A percentile compares a stretch with the other conserved stretches of the same genome.
Evolutionary conservation across 1,139 yeast species (phyloP).

Genomic region (Hyphopichia burtonii): DNA sequence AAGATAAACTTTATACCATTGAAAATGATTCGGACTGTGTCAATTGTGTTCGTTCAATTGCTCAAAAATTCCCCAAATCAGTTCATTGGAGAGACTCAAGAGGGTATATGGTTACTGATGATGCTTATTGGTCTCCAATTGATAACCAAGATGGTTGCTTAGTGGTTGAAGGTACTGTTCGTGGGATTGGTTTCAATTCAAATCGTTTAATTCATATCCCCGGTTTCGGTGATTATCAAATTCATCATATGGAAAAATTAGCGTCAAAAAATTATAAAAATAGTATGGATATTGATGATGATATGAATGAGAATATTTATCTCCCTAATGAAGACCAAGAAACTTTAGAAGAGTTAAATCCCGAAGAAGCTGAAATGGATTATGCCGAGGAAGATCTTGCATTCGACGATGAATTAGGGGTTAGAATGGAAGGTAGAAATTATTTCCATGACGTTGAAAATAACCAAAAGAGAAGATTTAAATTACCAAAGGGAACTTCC

Average conservation of each 20-base stretch:
- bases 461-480: slow-evolving; percentile 30
- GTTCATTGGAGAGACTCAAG: slow-evolving; percentile 90
- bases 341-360: slow-evolving; percentile 63
- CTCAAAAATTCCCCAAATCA: slow-evolving; percentile 85
- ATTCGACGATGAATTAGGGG: slow-evolving; percentile 50
- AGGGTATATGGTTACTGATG: slow-evolving; percentile 81
- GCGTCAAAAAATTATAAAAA: slow-evolving; percentile 6
- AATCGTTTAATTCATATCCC: slow-evolving; percentile 83
- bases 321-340: slow-evolving; percentile 60
- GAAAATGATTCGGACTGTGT: slow-evolving; percentile 67
- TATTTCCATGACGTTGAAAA: slow-evolving; percentile 50
- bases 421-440: slow-evolving; percentile 69
- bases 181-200: slow-evolving; percentile 82
- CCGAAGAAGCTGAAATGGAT: slow-evolving; percentile 51
- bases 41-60: slow-evolving; percentile 69
- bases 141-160: slow-evolving; percentile 33
- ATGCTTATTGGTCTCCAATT: slow-evolving; percentile 40
- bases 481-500: slow-evolving; percentile 84
- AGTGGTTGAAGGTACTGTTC: slow-evolving; percentile 74
- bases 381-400: slow-evolving; percentile 42
- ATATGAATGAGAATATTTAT: slow-evolving; percentile 20
- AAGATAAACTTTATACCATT: slow-evolving; percentile 72
- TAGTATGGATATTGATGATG: slow-evolving; percentile 23
- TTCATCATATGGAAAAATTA: slow-evolving; percentile 62
- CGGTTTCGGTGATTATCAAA: slow-evolving; percentile 85